Evolutionary conservation across 768 basidiomycete genomes (phyloP).

Genomic region (Boletellus ananiceps): DNA sequence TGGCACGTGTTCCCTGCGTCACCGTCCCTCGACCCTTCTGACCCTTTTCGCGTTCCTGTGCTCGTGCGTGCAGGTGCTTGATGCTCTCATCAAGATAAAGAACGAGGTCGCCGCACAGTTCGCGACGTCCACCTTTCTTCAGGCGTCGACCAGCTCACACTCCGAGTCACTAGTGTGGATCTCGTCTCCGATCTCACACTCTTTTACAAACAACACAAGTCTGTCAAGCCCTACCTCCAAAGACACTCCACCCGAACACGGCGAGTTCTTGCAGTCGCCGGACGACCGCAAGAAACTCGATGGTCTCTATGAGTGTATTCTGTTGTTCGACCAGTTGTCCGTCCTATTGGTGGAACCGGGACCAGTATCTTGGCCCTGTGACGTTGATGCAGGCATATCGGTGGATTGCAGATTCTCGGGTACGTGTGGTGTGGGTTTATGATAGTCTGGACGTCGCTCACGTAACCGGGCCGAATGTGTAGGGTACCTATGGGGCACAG

Average conservation of each 20-base stretch:
- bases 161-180: slow-evolving; percentile 73
- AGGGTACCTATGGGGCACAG: slow-evolving; percentile 75
- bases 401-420: slow-evolving; percentile 97
- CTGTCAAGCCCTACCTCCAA: slow-evolving; percentile 94
- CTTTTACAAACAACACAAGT: slow-evolving; percentile 99
- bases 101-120: slow-evolving; percentile 98
- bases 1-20: slow-evolving; percentile 47
- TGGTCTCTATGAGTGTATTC: slow-evolving; percentile 96
- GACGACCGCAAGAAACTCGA: slow-evolving; percentile 95
- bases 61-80: slow-evolving; percentile 52
- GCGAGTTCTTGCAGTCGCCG: slow-evolving; percentile 84
- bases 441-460: background rate
- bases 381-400: slow-evolving; percentile 95
- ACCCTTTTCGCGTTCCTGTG: background rate
- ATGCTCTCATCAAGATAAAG: slow-evolving; percentile 98
- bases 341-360: slow-evolving; percentile 99
- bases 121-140: slow-evolving; percentile 28
- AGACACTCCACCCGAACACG: slow-evolving; percentile 83
- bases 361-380: slow-evolving; percentile 96
- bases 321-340: slow-evolving; percentile 99
- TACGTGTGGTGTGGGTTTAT: slow-evolving; percentile 34
- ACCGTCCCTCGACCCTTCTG: background rate
- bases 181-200: slow-evolving; percentile 87
- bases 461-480: background rate
- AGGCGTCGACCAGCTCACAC: background rate